Base-by-base conservation (phyloP, 2,329 filamentous ascomycete species). In the Colletotrichum tropicicola region DNA sequence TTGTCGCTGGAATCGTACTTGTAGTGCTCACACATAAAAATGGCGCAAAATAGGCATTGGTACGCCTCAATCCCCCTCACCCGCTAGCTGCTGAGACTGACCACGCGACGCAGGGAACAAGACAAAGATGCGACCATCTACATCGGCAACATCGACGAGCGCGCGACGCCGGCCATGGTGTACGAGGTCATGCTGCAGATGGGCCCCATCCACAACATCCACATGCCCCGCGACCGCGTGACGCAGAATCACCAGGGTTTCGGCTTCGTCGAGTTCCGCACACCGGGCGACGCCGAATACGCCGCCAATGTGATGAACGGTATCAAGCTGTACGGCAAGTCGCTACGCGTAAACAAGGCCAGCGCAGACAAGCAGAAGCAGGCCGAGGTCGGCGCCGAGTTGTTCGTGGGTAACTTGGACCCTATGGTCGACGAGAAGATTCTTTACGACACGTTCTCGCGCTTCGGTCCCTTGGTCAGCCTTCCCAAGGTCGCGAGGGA, bases 151-250 rank as follows among this genome's bases (percentile, higher is more conserved):
- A 93, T 99, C 74, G 96, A 99, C 82, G 96, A 99, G 84, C 93
- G 96, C 78, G 92, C 96, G 70, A 91, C 91, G 48, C 93, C 97
- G 75, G 90, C 91, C 72, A 87, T 97, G 71, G 89, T 99, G 70
- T 98, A 96, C 91, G 96, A 99, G 84, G 87, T 99, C 73, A 98
- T 98, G 94, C 90, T 98, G 59, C 96, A 99, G 83, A 94, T 94
- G 77, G 96, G 96, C 59, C 94, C 95, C 72, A 97, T 99, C 73
- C 93, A 97, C 75, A 98, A 98, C 80, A 95, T 99, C 68, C 96
- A 99, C 81, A 90, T 99, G 75, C 96, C 96, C 59, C 97, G 98
- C 84, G 96, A 99, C 79, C 93, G 96, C 78, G 96, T 99, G 71
- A 98, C 96, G 48, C 94, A 98, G 75, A 91, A 91, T 61, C 96